Conservation (phyloP, 106 monocot species). For the Allium fistulosum region DNA sequence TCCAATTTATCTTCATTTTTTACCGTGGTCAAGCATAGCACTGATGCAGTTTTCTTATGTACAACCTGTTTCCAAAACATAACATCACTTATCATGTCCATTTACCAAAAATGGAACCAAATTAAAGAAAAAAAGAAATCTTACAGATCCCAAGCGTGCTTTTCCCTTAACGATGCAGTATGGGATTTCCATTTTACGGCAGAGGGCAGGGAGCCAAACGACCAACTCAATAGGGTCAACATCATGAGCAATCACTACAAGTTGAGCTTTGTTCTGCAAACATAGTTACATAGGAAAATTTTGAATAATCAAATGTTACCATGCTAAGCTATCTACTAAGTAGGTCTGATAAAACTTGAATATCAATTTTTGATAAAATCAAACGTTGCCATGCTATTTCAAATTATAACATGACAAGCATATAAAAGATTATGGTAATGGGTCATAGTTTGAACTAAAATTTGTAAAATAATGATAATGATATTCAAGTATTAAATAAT, state of each 20-base stretch:
- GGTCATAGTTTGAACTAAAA: too few relatives aligned
- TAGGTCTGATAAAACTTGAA: too few relatives aligned
- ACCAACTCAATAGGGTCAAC: conserved; percentile 90
- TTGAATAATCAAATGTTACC: too few relatives aligned
- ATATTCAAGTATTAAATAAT: too few relatives aligned
- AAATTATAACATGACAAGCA: too few relatives aligned
- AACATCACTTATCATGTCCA: not conserved
- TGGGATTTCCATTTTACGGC: conserved; percentile 87
- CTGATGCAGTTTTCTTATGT: conserved; percentile 42
- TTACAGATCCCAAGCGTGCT: conserved; percentile 47
- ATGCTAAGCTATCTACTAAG: too few relatives aligned
- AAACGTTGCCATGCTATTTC: too few relatives aligned
- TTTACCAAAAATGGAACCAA: conserved; percentile 4
- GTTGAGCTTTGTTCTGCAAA: conserved; percentile 75
- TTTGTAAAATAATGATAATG: too few relatives aligned
- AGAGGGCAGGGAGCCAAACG: conserved; percentile 81
- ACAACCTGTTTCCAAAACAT: conserved; percentile 18
- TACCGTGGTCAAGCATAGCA: conserved; percentile 18
- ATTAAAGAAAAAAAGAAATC: not conserved
- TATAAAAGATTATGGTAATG: too few relatives aligned
- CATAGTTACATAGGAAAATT: too few relatives aligned
- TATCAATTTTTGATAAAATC: too few relatives aligned
- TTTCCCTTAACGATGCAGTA: conserved; percentile 91
- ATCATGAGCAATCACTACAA: conserved; percentile 92
- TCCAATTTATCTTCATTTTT: conserved; percentile 27